Percentiles rank a stretch among this genome's conserved stretches.
phyloP scores from a whole-genome alignment of 305 asterid species.

The Withania somnifera region DNA sequence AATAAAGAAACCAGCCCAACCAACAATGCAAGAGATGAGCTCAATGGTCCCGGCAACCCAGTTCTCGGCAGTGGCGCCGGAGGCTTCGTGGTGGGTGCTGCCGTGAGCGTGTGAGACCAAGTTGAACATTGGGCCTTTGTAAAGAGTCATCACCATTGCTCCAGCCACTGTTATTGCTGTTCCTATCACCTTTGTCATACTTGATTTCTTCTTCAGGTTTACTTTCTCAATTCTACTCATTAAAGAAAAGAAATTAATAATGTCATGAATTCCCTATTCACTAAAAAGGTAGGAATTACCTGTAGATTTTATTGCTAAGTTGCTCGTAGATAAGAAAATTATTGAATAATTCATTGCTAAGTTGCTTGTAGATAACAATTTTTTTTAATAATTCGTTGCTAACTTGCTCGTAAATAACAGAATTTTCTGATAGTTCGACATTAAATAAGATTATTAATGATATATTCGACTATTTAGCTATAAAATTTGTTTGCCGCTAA shows the following conservation, averaged over 20 bases:
- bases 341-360: too few species aligned
- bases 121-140: conserved; percentile 66
- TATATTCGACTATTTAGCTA: background rate
- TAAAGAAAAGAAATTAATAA: background rate
- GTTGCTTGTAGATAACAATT: too few species aligned
- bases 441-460: background rate
- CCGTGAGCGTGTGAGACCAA: conserved; percentile 40
- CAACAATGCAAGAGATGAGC: conserved; percentile 47
- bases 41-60: conserved; percentile 65
- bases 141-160: conserved; percentile 86
- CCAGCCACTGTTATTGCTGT: conserved; percentile 67
- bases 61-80: conserved; percentile 24
- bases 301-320: too few species aligned
- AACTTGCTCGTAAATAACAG: background rate
- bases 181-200: conserved; percentile 76
- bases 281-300: background rate
- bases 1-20: conserved; percentile 82
- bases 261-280: background rate
- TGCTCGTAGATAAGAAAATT: too few species aligned
- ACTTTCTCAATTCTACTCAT: conserved; percentile 56
- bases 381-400: background rate
- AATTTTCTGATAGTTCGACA: background rate
- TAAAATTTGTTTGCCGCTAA: background rate
- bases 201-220: conserved; percentile 39
- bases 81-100: conserved; percentile 24